Percentiles rank a stretch among this genome's conserved stretches.
Evolutionary conservation across 2,329 filamentous ascomycete genomes (phyloP).

Genomic region (Microdochium nivale): DNA sequence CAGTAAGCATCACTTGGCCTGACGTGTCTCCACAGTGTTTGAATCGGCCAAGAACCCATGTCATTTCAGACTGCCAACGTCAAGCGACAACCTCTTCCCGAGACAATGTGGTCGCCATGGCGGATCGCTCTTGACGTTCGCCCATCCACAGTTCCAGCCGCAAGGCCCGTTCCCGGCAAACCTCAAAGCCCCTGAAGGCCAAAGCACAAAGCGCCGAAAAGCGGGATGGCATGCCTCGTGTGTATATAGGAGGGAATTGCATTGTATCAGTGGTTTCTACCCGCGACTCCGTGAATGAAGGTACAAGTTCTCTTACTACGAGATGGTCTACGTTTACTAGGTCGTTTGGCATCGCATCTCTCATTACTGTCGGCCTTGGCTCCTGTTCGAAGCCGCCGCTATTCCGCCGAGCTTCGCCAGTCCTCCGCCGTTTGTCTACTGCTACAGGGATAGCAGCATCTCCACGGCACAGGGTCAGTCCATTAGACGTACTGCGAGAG

Average conservation of each 20-base stretch:
- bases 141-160: no score
- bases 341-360: not conserved
- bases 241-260: not conserved
- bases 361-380: not conserved
- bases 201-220: not conserved
- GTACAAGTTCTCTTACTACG: not conserved
- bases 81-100: no score
- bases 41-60: no score
- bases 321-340: not conserved
- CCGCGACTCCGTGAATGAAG: not conserved
- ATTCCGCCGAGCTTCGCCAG: not conserved
- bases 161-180: no score
- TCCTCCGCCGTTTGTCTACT: constrained; percentile 2
- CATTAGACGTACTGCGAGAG: constrained; percentile 81
- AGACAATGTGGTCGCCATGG: no score
- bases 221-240: not conserved
- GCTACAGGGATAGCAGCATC: no score
- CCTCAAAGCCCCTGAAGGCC: no score
- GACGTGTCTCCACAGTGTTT: no score
- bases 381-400: not conserved
- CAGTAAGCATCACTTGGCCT: no score
- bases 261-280: not conserved
- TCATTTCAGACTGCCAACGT: no score
- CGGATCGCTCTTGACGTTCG: no score
- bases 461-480: not conserved